Conservation (phyloP, 441 rosid genomes). For the Populus tomentosa region DNA sequence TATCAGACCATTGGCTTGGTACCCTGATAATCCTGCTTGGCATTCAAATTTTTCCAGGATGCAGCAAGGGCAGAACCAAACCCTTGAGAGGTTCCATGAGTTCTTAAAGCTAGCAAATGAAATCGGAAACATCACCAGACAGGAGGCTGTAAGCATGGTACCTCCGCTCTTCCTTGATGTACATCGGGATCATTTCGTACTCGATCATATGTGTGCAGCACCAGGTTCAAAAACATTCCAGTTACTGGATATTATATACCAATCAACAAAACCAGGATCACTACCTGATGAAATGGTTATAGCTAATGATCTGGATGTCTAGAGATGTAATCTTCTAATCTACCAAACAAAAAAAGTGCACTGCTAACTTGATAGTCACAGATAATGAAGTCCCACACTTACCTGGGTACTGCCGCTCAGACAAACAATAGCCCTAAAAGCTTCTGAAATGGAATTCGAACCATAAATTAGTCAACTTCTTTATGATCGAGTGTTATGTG, state of each 20-base stretch:
- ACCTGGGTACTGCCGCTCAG: constrained; percentile 70
- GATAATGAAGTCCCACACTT: constrained; percentile 96
- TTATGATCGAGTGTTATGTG: constrained; percentile 91
- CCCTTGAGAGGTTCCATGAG: constrained; percentile 96
- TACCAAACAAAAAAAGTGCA: constrained; percentile 97
- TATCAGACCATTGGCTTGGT: constrained; percentile 92
- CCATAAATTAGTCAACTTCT: constrained; percentile 47
- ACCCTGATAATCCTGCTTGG: constrained; percentile 90
- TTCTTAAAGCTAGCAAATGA: constrained; percentile 93
- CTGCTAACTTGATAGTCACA: constrained; percentile 89
- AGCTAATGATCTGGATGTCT: constrained; percentile 94
- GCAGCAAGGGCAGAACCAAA: constrained; percentile 85
- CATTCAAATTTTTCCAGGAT: constrained; percentile 87
- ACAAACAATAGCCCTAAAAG: constrained; percentile 33
- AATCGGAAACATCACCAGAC: constrained; percentile 94
- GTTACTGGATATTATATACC: constrained; percentile 82
- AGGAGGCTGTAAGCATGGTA: constrained; percentile 99
- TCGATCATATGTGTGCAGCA: constrained; percentile 98
- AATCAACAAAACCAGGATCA: constrained; percentile 57
- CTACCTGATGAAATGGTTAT: constrained; percentile 75
- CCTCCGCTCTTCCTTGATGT: constrained; percentile 95
- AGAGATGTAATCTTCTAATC: constrained; percentile 94
- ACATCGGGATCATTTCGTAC: constrained; percentile 68
- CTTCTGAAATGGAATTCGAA: constrained; percentile 40
- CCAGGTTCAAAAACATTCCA: constrained; percentile 99